Evolutionary conservation across 306 rosid genomes (phyloP).

Genomic region (Pterocarpus macrocarpus): DNA sequence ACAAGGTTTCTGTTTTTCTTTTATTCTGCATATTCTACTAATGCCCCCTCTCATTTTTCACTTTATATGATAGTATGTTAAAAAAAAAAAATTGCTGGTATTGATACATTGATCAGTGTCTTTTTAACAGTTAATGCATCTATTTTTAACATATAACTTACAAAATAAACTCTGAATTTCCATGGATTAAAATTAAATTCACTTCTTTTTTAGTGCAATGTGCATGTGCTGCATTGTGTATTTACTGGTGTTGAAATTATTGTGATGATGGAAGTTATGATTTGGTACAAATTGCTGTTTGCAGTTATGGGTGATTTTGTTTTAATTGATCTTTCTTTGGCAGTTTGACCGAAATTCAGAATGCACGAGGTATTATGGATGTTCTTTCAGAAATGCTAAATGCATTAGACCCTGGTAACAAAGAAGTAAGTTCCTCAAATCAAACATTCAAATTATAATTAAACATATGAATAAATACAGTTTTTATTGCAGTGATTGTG

Average conservation of each 20-base stretch:
- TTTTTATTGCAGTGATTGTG: background rate
- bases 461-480: too few relatives aligned
- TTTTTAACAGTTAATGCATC: conserved; percentile 17
- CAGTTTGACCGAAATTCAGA: conserved; percentile 95
- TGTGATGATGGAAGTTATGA: conserved; percentile 18
- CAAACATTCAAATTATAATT: too few relatives aligned
- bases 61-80: background rate
- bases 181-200: conserved; percentile 1
- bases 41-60: background rate
- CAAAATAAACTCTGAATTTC: conserved; percentile 24
- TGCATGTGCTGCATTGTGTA: background rate
- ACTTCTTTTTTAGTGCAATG: background rate
- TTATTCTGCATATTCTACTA: conserved; percentile 6
- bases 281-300: conserved; percentile 16
- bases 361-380: conserved; percentile 98
- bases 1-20: background rate
- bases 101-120: conserved; percentile 15
- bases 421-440: conserved; percentile 67
- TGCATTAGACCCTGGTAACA: conserved; percentile 86
- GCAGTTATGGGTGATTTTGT: conserved; percentile 11
- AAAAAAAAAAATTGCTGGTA: background rate
- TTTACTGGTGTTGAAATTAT: conserved; percentile 1
- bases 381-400: conserved; percentile 94
- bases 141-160: conserved; percentile 1
- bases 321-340: conserved; percentile 45